These are phyloP conservation scores for Mycotypha africana DNA, from an alignment of 371 early-diverging fungal species.

Conservation along the genomic window DNA sequence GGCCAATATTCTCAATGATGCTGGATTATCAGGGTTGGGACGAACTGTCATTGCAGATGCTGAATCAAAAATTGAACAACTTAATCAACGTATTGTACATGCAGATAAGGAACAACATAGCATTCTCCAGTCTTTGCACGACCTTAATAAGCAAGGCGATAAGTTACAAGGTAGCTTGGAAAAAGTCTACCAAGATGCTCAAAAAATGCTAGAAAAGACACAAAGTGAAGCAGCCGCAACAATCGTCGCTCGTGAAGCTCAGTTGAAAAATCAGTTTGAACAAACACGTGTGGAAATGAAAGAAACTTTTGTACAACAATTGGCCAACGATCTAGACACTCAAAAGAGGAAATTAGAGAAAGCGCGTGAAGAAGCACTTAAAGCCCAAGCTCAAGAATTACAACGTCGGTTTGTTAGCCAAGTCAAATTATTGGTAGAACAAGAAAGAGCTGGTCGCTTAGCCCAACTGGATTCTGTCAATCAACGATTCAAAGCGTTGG, in stretches of 20 bases:
- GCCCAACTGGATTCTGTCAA: slow-evolving; percentile 76
- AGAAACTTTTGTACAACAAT: slow-evolving; percentile 20
- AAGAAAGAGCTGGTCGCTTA: slow-evolving; percentile 84
- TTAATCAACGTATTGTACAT: slow-evolving; percentile 10
- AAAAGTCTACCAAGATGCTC: slow-evolving; percentile 12
- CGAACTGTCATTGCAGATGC: slow-evolving; percentile 22
- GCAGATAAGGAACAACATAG: slow-evolving; percentile 17
- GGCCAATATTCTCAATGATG: slow-evolving; percentile 24
- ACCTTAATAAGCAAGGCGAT: slow-evolving; percentile 12
- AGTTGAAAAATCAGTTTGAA: slow-evolving; percentile 36
- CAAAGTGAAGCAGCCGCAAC: slow-evolving; percentile 10
- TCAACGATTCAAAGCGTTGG: slow-evolving; percentile 68
- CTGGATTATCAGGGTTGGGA: slow-evolving; percentile 28
- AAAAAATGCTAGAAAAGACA: slow-evolving; percentile 8
- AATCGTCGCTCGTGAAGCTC: slow-evolving; percentile 31
- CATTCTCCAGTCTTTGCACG: slow-evolving; percentile 13
- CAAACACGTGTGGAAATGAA: slow-evolving; percentile 27
- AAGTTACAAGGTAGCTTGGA: slow-evolving; percentile 18
- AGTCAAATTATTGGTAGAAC: slow-evolving; percentile 73
- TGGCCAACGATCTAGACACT: slow-evolving; percentile 27
- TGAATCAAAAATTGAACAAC: slow-evolving; percentile 11
- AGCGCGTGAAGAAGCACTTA: slow-evolving; percentile 36
- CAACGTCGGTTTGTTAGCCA: slow-evolving; percentile 58
- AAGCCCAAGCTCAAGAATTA: slow-evolving; percentile 41
- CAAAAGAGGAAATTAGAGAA: slow-evolving; percentile 33